Evolutionary conservation across 1,284 basidiomycete species (phyloP).

Genomic region (Meripilus lineatus): DNA sequence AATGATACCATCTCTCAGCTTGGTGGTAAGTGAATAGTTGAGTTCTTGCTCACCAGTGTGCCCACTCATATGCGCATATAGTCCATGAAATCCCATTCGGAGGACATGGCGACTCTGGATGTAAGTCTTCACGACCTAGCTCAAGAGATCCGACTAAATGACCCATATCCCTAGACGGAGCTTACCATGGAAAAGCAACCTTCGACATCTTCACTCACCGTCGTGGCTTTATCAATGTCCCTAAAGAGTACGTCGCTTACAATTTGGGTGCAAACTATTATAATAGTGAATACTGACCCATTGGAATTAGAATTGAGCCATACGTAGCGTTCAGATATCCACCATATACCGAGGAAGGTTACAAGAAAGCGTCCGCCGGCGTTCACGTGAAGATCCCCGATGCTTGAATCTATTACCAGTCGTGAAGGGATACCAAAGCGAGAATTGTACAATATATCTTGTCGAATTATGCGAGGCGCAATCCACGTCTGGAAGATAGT

Average conservation of each 20-base stretch:
- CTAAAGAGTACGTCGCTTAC: slow-evolving; percentile 21
- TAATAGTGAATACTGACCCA: background rate
- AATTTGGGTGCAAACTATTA: too few species aligned
- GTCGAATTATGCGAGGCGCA: too few species aligned
- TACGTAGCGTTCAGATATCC: slow-evolving; percentile 11
- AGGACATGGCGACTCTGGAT: slow-evolving; percentile 43
- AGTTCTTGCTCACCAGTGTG: too few species aligned
- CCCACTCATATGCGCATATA: too few species aligned
- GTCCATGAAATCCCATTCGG: slow-evolving; percentile 43
- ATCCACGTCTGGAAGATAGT: too few species aligned
- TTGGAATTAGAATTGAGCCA: slow-evolving; percentile 8
- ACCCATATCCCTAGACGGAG: slow-evolving; percentile 28
- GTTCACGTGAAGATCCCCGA: slow-evolving; percentile 8
- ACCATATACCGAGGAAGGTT: slow-evolving; percentile 13
- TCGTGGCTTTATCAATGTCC: slow-evolving; percentile 35
- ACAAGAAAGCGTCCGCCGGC: slow-evolving; percentile 8
- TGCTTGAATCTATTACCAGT: too few species aligned
- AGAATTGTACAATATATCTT: too few species aligned
- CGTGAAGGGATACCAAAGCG: too few species aligned
- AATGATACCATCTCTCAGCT: slow-evolving; percentile 52
- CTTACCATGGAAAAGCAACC: slow-evolving; percentile 36
- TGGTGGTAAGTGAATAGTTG: too few species aligned
- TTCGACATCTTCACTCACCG: slow-evolving; percentile 43
- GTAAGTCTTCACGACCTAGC: slow-evolving; percentile 18
- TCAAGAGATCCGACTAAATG: background rate